Evolutionary conservation across 805 yeast species (phyloP).

Genomic region (Yarrowia sp.): DNA sequence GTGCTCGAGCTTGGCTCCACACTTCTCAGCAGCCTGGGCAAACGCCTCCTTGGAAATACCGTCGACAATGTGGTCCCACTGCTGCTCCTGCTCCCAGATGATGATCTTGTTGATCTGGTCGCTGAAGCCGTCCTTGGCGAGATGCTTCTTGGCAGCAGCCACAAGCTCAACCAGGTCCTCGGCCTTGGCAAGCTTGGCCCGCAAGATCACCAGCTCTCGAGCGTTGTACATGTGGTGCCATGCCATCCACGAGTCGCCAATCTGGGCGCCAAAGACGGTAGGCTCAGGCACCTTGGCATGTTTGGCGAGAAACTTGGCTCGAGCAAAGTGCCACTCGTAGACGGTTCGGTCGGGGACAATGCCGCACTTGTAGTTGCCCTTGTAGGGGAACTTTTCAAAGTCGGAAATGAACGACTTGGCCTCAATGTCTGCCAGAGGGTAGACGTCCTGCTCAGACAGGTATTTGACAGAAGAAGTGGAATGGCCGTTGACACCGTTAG

Average conservation of each 20-base stretch:
- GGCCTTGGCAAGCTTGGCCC: slow-evolving; percentile 41
- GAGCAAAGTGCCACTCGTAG: slow-evolving; percentile 42
- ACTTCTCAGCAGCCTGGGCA: not conserved
- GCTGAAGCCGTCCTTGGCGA: slow-evolving; percentile 40
- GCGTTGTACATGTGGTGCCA: slow-evolving; percentile 46
- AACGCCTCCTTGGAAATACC: not conserved
- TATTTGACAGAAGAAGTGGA: not conserved
- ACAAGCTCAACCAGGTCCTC: slow-evolving; percentile 45
- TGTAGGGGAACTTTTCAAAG: slow-evolving; percentile 26
- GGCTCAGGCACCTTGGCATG: slow-evolving; percentile 41
- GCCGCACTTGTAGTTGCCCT: slow-evolving; percentile 43
- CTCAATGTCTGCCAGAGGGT: slow-evolving; percentile 3
- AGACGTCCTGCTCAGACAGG: slow-evolving; percentile 6
- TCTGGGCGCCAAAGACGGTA: slow-evolving; percentile 44
- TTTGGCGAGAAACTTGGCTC: slow-evolving; percentile 44
- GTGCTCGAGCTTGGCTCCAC: slow-evolving; percentile 9
- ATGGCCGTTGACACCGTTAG: slow-evolving; percentile 19
- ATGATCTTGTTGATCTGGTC: slow-evolving; percentile 16
- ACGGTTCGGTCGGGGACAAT: slow-evolving; percentile 41
- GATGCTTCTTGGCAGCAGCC: slow-evolving; percentile 47
- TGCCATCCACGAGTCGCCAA: slow-evolving; percentile 44
- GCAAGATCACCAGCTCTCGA: slow-evolving; percentile 42
- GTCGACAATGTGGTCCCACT: slow-evolving; percentile 10
- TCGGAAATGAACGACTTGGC: slow-evolving; percentile 1
- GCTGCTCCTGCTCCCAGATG: slow-evolving; percentile 32